Evolutionary conservation across 352 stramenopile genomes (phyloP).

Genomic region (Globisporangium iwayamae): DNA sequence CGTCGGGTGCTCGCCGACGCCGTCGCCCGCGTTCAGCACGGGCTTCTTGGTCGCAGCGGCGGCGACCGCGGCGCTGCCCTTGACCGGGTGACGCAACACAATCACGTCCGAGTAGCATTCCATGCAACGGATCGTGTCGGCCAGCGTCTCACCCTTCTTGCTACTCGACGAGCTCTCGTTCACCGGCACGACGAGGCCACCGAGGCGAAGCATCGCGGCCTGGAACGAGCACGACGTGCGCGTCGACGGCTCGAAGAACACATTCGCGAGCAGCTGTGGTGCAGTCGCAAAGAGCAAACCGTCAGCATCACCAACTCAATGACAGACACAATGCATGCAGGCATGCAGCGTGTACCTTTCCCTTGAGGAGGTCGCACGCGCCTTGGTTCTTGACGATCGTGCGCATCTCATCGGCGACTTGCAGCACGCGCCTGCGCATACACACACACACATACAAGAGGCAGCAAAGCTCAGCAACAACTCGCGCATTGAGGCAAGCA

Average conservation of each 20-base stretch:
- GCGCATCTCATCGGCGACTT: conserved; percentile 82
- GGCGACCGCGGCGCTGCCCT: conserved; percentile 80
- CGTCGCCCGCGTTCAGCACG: conserved; percentile 94
- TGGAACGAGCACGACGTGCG: conserved; percentile 98
- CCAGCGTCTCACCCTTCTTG: conserved; percentile 98
- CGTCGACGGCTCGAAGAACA: conserved; percentile 99
- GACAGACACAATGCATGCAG: neutral
- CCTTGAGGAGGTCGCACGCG: conserved; percentile 73
- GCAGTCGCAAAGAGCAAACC: neutral
- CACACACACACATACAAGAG: conserved; percentile 13
- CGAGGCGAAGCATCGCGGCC: conserved; percentile 95
- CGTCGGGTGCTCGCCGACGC: conserved; percentile 97
- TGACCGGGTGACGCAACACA: conserved; percentile 93
- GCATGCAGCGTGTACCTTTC: conserved; percentile 41
- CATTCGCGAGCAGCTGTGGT: conserved; percentile 88
- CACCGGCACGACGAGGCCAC: conserved; percentile 93
- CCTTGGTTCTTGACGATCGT: conserved; percentile 72
- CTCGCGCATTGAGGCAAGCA: neutral
- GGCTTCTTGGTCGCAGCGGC: conserved; percentile 85
- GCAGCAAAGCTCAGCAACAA: neutral
- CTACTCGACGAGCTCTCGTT: conserved; percentile 93
- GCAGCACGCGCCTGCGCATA: conserved; percentile 51
- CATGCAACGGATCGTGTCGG: conserved; percentile 96
- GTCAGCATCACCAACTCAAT: neutral
- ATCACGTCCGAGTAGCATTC: conserved; percentile 96